Base-by-base conservation (phyloP, 2,329 filamentous ascomycete genomes). In the Colletotrichum incanum region DNA sequence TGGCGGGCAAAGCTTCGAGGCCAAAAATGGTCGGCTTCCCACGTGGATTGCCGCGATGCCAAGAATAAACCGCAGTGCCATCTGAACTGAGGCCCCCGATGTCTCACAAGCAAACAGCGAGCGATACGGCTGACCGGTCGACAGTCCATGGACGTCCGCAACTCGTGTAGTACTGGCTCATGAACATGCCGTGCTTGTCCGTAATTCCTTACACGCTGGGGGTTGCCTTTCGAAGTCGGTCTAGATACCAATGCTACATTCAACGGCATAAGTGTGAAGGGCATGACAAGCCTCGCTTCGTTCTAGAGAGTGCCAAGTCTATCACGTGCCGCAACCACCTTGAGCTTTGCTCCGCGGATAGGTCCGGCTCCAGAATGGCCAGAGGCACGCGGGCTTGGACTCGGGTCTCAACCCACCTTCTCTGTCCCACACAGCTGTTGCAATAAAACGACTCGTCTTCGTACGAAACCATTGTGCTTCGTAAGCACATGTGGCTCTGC, bases 71-170 rank as follows among this genome's bases (percentile, higher is more conserved):
- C 41, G 63, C 49, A 60, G 47, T 58, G 52, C 52, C 69, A 59
- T 72, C 65, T 69, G 69, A 72, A 69, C 45, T 55, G 69, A 72
- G 52, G 45, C 65, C 52, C 34, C 37, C 59, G n/a, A 58, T 28
- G 16, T 39, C 26, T 45, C 67, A 28, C 28, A 5, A 16, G 34
- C 43, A 49, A 39, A 43, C 45, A 28, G 16, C 56, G 34, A 28
- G 16, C 56, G 34, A 18, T 50, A 58, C 50, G 37, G 56, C 56
- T 62, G 60, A 20, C 26, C 12, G 23, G 37, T 9, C 16, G 26
- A 52, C 5, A 47, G 31, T 43, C 45, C 58, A 41, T 14, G 47
- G 52, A 59, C 37, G 37, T 34, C 65, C 65, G 28, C 47, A 54
- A 58, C 18, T 39, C 16, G 7, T 16, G 41, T 12, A 43, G 52